Evolutionary conservation across 2,329 filamentous ascomycete species (phyloP).

Genomic region (Fusarium agapanthi): DNA sequence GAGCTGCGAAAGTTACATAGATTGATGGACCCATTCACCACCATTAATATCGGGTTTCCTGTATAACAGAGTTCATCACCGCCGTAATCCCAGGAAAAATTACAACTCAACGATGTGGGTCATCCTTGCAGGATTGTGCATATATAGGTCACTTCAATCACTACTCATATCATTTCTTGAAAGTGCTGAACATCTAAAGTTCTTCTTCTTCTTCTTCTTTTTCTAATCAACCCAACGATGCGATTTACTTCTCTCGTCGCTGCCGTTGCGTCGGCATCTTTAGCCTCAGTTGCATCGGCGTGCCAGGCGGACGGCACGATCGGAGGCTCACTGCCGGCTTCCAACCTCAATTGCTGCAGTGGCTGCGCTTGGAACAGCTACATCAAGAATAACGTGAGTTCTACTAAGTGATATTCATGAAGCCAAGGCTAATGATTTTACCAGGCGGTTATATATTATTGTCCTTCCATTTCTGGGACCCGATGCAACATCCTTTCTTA

Average conservation of each 20-base stretch:
- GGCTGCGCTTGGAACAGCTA: not conserved
- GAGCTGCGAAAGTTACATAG: not conserved
- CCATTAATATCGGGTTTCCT: not conserved
- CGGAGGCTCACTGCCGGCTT: not conserved
- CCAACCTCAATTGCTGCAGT: not conserved
- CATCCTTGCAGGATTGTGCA: fast-evolving
- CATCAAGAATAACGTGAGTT: not conserved
- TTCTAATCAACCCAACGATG: not conserved
- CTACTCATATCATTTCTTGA: too few relatives aligned
- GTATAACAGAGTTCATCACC: not conserved
- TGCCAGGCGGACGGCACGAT: not conserved
- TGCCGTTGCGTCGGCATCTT: not conserved
- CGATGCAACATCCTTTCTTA: not conserved
- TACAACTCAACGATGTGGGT: not conserved
- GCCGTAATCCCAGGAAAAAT: fast-evolving
- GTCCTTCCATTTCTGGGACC: not conserved
- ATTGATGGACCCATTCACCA: not conserved
- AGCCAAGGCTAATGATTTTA: fast-evolving
- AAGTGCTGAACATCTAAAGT: not conserved
- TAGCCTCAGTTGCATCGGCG: not conserved
- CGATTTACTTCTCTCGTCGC: not conserved
- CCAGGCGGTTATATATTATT: not conserved
- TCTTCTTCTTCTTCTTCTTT: not conserved
- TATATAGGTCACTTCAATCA: fast-evolving
- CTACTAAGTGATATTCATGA: fast-evolving